Conservation (phyloP, 2,329 filamentous ascomycete species). For the Penicillium sp. region DNA sequence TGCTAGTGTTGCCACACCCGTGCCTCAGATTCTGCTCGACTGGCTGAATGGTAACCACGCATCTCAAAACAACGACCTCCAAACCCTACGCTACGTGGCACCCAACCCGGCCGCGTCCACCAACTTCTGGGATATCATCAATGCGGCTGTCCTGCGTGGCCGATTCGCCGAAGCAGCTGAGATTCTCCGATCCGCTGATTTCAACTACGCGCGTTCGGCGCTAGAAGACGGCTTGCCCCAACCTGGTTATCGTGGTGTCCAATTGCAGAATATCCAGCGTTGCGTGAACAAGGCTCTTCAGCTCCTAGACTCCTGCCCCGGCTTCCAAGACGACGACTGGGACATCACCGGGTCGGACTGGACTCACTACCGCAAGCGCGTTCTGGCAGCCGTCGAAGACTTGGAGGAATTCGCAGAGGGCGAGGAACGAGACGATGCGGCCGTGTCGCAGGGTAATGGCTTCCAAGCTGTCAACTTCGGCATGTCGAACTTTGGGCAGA, state of each 20-base stretch:
- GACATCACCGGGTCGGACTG: slow-evolving; percentile 81
- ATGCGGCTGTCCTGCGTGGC: slow-evolving; percentile 74
- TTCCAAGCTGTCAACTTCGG: slow-evolving; percentile 56
- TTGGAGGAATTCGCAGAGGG: slow-evolving; percentile 81
- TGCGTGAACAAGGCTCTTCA: slow-evolving; percentile 71
- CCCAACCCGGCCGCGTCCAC: slow-evolving; percentile 77
- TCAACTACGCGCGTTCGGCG: slow-evolving; percentile 72
- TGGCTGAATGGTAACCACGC: slow-evolving; percentile 82
- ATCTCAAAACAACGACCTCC: slow-evolving; percentile 69
- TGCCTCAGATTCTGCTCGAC: slow-evolving; percentile 78
- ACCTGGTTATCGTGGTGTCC: slow-evolving; percentile 71
- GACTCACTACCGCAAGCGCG: slow-evolving; percentile 78
- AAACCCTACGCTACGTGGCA: slow-evolving; percentile 64
- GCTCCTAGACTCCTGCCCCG: slow-evolving; percentile 75
- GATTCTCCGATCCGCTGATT: slow-evolving; percentile 75
- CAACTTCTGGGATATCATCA: slow-evolving; percentile 86
- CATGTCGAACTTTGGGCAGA: slow-evolving; percentile 46
- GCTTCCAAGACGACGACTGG: slow-evolving; percentile 69
- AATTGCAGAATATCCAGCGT: slow-evolving; percentile 76
- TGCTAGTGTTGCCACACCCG: slow-evolving; percentile 44
- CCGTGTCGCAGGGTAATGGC: slow-evolving; percentile 44
- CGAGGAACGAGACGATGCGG: slow-evolving; percentile 54
- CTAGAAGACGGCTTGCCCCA: slow-evolving; percentile 66
- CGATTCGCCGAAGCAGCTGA: slow-evolving; percentile 69
- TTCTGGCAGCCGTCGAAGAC: slow-evolving; percentile 69